These are phyloP conservation scores for Inga oerstediana DNA, from an alignment of 306 rosid species.

Conservation along the genomic window DNA sequence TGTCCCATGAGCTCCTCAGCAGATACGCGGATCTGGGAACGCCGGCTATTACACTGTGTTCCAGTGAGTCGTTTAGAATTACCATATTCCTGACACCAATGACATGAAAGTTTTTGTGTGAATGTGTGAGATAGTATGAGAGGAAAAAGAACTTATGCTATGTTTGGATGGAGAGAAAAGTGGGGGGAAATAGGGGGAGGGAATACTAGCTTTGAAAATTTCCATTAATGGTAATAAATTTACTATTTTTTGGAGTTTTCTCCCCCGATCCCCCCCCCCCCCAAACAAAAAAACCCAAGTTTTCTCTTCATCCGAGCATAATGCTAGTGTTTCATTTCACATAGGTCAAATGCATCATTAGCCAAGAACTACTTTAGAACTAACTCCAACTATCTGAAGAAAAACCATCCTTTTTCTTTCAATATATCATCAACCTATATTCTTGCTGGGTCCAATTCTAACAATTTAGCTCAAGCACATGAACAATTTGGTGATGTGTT, in stretches of 20 bases:
- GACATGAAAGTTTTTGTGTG: not conserved
- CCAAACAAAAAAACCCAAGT: too few relatives aligned
- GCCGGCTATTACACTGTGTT: constrained; percentile 69
- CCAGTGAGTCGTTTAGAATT: constrained; percentile 55
- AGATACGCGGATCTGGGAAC: constrained; percentile 71
- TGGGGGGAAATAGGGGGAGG: too few relatives aligned
- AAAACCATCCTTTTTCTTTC: not conserved
- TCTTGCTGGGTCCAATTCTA: not conserved
- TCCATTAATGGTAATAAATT: too few relatives aligned
- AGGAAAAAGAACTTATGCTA: not conserved
- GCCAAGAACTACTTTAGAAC: not conserved
- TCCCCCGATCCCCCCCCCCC: too few relatives aligned
- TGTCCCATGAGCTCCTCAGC: constrained; percentile 48
- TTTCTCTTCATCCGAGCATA: too few relatives aligned
- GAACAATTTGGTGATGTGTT: not conserved
- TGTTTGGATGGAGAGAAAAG: too few relatives aligned
- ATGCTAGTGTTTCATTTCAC: not conserved
- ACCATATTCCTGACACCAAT: not conserved
- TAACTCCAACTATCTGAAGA: not conserved
- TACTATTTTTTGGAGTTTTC: too few relatives aligned
- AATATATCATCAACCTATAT: not conserved
- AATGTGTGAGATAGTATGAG: not conserved
- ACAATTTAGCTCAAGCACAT: not conserved
- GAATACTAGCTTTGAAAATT: too few relatives aligned
- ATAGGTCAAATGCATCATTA: not conserved